Evolutionary conservation across 805 yeast genomes (phyloP), one percentile per base, ranked within the genome.

Genomic region (Zygotorulaspora chibaensis): DNA sequence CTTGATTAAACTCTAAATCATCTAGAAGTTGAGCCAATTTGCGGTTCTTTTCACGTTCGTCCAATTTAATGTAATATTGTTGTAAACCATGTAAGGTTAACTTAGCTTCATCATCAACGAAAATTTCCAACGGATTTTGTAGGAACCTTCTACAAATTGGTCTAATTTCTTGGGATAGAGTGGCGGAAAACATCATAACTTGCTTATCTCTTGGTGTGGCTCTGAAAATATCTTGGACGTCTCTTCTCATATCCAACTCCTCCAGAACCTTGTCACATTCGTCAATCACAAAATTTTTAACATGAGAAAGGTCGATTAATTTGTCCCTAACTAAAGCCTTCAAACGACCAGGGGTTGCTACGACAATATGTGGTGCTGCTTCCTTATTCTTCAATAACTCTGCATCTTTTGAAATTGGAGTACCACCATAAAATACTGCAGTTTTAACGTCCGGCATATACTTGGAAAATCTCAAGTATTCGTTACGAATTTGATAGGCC

Each of bases 181-280:
- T 91, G 56, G 99, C 99, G 50, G 96, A 86, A 71, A 91, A 91
- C 96, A 91, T 91, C 98, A 93, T 90, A 46, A 93, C 98, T 75
- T 91, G 99, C 73, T 91, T 91, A 69, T 91, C 96, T 72, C 87
- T 95, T 56, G 99, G 99, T 42, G 99, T 91, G 51, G 87, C 87
- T 70, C 96, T 84, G 82, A 93, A 91, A 55, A 93, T 86, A 67
- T 91, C 98, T 76, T 91, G 99, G 48, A 91, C 96, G 66, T 91
- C 99, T 69, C 96, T 84, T 77, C 99, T 87, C 99, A 91, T 91
- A 62, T 85, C 95, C 62, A 83, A 63, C 45, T 81, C 74, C 74
- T 93, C 98, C 69, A 91, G 79, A 46, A 91, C 98, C 74, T 90
- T 89, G 75, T 91, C 99, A 83, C 98, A 93, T 77, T 91, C 99